These are phyloP conservation scores for Paecilomyces fulvus DNA, from an alignment of 2,329 filamentous ascomycete species.

Conservation along the genomic window DNA sequence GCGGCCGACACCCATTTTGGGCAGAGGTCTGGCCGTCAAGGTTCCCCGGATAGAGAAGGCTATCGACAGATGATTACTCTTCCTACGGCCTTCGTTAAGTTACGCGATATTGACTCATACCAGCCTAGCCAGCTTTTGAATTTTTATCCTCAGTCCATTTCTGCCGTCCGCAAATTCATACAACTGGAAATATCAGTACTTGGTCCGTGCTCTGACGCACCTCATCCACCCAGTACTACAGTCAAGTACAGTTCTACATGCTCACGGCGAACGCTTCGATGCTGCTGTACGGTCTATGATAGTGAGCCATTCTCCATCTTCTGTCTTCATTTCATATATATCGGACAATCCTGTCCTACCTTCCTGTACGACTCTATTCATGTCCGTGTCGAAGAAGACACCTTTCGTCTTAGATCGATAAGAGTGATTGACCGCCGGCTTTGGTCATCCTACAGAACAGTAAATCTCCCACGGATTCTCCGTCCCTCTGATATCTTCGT, in stretches of 20 bases:
- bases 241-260: background rate
- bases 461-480: background rate
- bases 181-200: background rate
- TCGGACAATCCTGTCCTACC: background rate
- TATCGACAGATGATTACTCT: background rate
- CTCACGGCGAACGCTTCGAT: background rate
- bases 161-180: background rate
- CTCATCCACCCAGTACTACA: background rate
- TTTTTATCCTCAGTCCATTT: background rate
- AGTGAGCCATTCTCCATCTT: background rate
- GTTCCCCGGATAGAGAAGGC: background rate
- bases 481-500: conserved; percentile 3
- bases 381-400: background rate
- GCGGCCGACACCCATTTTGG: background rate
- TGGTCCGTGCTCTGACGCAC: background rate
- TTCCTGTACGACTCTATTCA: background rate
- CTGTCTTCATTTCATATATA: background rate
- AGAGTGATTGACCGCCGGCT: background rate
- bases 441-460: background rate
- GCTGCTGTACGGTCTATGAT: background rate
- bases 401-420: background rate
- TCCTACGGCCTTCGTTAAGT: background rate
- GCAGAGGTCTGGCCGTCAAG: background rate
- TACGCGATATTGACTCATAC: background rate
- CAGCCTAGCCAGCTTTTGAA: background rate